These are phyloP conservation scores for Thecaphora thlaspeos DNA, from an alignment of 1,284 basidiomycete species.

Conservation along the genomic window DNA sequence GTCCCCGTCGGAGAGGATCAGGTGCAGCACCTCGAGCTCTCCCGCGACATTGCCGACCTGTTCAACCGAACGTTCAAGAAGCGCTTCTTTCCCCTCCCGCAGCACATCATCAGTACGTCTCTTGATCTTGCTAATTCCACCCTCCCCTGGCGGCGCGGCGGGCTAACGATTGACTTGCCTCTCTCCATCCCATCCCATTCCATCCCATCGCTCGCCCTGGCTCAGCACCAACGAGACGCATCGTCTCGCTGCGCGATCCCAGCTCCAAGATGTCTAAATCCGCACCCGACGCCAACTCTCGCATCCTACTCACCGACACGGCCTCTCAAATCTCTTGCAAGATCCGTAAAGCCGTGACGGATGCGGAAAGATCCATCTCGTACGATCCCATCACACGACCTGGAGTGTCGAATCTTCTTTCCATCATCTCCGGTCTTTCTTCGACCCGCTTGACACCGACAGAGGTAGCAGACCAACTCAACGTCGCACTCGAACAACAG, in stretches of 20 bases:
- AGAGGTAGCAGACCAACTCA: conserved; percentile 62
- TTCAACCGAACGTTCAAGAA: conserved; percentile 70
- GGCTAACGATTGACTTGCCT: neutral
- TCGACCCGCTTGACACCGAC: conserved; percentile 12
- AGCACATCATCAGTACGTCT: conserved; percentile 71
- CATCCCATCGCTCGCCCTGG: conserved; percentile 1
- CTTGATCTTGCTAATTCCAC: neutral
- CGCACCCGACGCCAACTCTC: conserved; percentile 72
- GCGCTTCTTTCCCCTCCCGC: conserved; percentile 72
- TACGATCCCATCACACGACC: conserved; percentile 77
- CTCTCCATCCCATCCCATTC: neutral
- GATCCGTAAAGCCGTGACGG: conserved; percentile 79
- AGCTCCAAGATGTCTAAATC: conserved; percentile 94
- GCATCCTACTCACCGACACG: conserved; percentile 81
- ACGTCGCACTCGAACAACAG: conserved; percentile 57
- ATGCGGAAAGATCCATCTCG: conserved; percentile 68
- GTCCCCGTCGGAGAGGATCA: conserved; percentile 96
- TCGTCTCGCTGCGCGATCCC: conserved; percentile 80
- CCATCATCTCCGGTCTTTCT: conserved; percentile 64
- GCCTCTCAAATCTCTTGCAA: conserved; percentile 68
- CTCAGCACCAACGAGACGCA: conserved; percentile 68
- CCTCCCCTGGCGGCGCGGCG: neutral
- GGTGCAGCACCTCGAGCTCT: conserved; percentile 85
- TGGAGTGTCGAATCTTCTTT: conserved; percentile 78
- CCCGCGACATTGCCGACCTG: conserved; percentile 75